Conservation (phyloP, 192 early-diverging fungal genomes). For the Backusella tuberculispora region DNA sequence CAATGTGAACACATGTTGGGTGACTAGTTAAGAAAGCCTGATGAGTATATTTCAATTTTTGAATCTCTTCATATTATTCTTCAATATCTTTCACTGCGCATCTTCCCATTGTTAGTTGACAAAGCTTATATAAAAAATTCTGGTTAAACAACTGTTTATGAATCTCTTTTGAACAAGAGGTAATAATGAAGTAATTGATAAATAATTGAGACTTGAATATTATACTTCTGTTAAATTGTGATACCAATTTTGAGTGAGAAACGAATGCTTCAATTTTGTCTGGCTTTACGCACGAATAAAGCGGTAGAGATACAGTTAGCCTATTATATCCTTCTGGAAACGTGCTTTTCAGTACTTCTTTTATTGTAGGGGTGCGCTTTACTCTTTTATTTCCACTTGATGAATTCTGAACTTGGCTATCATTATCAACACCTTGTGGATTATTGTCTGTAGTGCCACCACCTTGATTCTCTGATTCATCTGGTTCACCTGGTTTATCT, state of each 20-base stretch:
- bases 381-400: neutral
- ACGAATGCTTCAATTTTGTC: neutral
- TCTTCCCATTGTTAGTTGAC: neutral
- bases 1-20: neutral
- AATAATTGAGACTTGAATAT: neutral
- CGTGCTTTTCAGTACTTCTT: neutral
- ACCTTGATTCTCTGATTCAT: too few species aligned
- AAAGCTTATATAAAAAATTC: neutral
- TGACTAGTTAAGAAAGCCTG: neutral
- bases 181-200: neutral
- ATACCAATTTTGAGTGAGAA: neutral
- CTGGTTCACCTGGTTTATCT: too few species aligned
- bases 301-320: neutral
- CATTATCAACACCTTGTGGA: neutral
- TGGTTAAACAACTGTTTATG: neutral
- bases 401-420: neutral
- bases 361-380: neutral
- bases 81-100: neutral
- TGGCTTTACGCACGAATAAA: neutral
- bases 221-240: neutral
- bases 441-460: too few species aligned
- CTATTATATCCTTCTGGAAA: neutral
- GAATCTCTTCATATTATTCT: neutral
- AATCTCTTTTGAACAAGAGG: neutral
- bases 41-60: neutral